phyloP scores from a whole-genome alignment of 1,284 basidiomycete species.

The Fomitopsis palustris region DNA sequence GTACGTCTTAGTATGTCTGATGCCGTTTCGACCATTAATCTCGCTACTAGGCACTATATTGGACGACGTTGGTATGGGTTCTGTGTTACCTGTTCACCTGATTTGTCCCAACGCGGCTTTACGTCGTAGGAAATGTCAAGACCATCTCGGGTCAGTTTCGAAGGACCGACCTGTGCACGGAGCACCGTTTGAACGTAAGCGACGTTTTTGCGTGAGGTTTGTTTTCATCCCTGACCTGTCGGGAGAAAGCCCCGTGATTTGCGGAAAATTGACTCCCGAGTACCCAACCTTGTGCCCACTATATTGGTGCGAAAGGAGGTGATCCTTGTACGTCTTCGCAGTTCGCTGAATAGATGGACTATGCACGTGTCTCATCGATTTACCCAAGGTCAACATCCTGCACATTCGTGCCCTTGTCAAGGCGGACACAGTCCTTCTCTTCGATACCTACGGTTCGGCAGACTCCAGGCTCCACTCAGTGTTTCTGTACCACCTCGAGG shows the following conservation, averaged over 20 bases:
- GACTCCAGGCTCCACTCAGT: slow-evolving; percentile 84
- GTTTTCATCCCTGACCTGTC: slow-evolving; percentile 11
- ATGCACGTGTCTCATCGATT: slow-evolving; percentile 5
- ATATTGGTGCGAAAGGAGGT: slow-evolving; percentile 88
- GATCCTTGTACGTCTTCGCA: slow-evolving; percentile 62
- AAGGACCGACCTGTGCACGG: slow-evolving; percentile 83
- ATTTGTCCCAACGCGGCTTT: slow-evolving; percentile 14
- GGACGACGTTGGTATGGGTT: slow-evolving; percentile 64
- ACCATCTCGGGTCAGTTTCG: slow-evolving; percentile 90
- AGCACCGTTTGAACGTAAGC: slow-evolving; percentile 84
- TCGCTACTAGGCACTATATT: slow-evolving; percentile 73
- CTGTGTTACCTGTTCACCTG: neutral
- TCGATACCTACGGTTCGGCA: slow-evolving; percentile 85
- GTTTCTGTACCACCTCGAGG: slow-evolving; percentile 87
- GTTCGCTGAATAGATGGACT: neutral
- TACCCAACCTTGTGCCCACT: slow-evolving; percentile 93
- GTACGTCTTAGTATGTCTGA: slow-evolving; percentile 40
- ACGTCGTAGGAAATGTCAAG: slow-evolving; percentile 72
- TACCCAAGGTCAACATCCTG: slow-evolving; percentile 79
- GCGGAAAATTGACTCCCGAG: slow-evolving; percentile 92
- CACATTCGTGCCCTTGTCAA: slow-evolving; percentile 95
- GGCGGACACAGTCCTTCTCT: slow-evolving; percentile 87
- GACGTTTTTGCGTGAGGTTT: slow-evolving; percentile 1
- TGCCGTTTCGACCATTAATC: slow-evolving; percentile 9
- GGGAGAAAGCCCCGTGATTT: slow-evolving; percentile 83